A percentile compares a stretch with the other conserved stretches of the same genome.
Conservation (phyloP, 2,329 filamentous ascomycete species). For the Grosmannia serpens region DNA sequence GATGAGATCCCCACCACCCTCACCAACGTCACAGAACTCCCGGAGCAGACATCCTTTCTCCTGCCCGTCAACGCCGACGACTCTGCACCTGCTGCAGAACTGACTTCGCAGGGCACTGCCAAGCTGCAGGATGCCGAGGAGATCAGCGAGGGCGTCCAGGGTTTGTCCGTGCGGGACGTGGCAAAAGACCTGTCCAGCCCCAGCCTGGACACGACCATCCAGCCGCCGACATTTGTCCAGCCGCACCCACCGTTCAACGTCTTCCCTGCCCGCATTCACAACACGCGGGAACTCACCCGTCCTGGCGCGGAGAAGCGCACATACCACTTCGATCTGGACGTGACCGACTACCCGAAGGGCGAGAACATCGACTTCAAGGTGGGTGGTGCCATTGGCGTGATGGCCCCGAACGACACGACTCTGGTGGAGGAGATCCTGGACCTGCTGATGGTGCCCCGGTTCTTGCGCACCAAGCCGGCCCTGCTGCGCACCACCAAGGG, state of each 20-base stretch:
- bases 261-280: conserved; percentile 77
- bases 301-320: conserved; percentile 90
- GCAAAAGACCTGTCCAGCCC: conserved; percentile 15
- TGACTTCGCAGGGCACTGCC: background rate
- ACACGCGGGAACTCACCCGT: conserved; percentile 75
- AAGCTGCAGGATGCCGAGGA: conserved; percentile 10
- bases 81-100: background rate
- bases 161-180: conserved; percentile 23
- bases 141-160: conserved; percentile 14
- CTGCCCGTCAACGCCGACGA: no score
- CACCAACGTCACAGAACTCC: conserved; percentile 59
- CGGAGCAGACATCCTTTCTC: conserved; percentile 64
- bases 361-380: conserved; percentile 87
- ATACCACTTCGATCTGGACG: conserved; percentile 93
- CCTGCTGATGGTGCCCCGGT: conserved; percentile 66
- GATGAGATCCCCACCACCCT: conserved; percentile 62
- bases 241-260: conserved; percentile 91
- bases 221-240: conserved; percentile 83
- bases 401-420: conserved; percentile 68
- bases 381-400: conserved; percentile 87
- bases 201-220: conserved; percentile 44
- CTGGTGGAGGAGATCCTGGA: conserved; percentile 79
- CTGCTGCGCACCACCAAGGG: conserved; percentile 67
- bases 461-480: conserved; percentile 73
- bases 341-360: conserved; percentile 82